phyloP scores from a whole-genome alignment of 2,329 filamentous ascomycete species.

The Delphinella strobiligena region DNA sequence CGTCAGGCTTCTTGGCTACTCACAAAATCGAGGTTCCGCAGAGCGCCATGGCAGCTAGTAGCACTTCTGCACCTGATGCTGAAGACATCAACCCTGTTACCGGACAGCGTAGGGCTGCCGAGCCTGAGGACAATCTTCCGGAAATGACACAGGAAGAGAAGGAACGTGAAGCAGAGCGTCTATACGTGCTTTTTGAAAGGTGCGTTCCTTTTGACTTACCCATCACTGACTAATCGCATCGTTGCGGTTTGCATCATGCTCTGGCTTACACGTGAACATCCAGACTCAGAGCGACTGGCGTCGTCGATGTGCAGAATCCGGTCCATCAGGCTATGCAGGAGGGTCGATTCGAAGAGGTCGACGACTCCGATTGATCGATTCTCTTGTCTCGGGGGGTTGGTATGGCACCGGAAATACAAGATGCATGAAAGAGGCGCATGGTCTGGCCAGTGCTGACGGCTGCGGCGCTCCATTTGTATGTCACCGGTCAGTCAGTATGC shows the following conservation, averaged over 20 bases:
- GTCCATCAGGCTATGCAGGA: constrained; percentile 57
- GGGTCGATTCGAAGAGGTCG: constrained; percentile 59
- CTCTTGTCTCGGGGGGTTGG: too few species aligned
- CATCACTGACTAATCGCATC: too few species aligned
- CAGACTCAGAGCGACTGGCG: constrained; percentile 59
- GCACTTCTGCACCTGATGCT: constrained; percentile 20
- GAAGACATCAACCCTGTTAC: constrained; percentile 66
- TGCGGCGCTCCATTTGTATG: too few species aligned
- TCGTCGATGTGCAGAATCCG: constrained; percentile 69
- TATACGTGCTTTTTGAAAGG: constrained; percentile 88
- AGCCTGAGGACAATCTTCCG: constrained; percentile 38
- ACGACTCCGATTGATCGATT: too few species aligned
- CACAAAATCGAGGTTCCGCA: constrained; percentile 69
- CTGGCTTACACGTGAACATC: too few species aligned
- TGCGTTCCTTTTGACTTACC: too few species aligned
- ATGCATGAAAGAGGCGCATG: too few species aligned
- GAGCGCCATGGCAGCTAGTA: constrained; percentile 46
- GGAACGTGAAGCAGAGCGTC: constrained; percentile 74
- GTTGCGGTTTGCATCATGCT: too few species aligned
- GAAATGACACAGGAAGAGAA: constrained; percentile 91
- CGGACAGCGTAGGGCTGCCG: constrained; percentile 50
- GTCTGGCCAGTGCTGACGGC: too few species aligned
- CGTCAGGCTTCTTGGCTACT: constrained; percentile 77
- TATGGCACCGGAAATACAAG: too few species aligned
- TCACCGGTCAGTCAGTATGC: too few species aligned